Conservation (phyloP, 2,329 filamentous ascomycete species). For the Fusarium duplospermum region DNA sequence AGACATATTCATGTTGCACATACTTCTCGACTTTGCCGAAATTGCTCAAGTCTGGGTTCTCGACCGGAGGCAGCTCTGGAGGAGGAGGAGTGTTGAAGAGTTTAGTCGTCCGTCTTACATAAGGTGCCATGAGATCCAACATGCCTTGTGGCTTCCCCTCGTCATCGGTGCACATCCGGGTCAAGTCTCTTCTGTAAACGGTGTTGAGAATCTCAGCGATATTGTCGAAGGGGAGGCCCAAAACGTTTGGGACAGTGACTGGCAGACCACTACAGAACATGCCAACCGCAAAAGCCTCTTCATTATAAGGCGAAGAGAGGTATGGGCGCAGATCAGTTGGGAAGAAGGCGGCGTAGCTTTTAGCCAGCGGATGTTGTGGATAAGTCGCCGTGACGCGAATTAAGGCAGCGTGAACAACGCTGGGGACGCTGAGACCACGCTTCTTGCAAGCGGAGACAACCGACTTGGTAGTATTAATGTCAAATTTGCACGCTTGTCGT, state of each 20-base stretch:
- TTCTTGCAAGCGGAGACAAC: background rate
- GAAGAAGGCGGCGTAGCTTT: conserved; percentile 47
- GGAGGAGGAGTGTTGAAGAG: conserved; percentile 26
- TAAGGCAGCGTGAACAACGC: conserved; percentile 47
- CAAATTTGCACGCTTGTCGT: background rate
- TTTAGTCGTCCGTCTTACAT: conserved; percentile 25
- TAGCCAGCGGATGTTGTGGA: conserved; percentile 38
- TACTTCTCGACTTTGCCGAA: conserved; percentile 41
- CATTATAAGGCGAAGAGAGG: conserved; percentile 43
- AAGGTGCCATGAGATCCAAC: conserved; percentile 25
- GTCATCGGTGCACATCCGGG: conserved; percentile 33
- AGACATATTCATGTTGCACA: conserved; percentile 38
- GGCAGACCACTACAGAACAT: conserved; percentile 32
- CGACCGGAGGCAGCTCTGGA: conserved; percentile 39
- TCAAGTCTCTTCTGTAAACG: conserved; percentile 45
- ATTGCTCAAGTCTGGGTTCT: conserved; percentile 47
- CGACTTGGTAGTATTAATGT: background rate
- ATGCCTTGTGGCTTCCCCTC: conserved; percentile 32
- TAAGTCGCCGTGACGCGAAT: conserved; percentile 43
- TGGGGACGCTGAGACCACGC: conserved; percentile 40
- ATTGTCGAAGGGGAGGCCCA: conserved; percentile 38
- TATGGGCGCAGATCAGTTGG: conserved; percentile 44
- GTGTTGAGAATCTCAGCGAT: conserved; percentile 38
- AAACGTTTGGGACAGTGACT: conserved; percentile 12
- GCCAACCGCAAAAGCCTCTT: conserved; percentile 39